A percentile compares a stretch with the other conserved stretches of the same genome.
These are phyloP conservation scores for Chrysosporium keratinophilum DNA, from an alignment of 2,329 filamentous ascomycete species.

Conservation along the genomic window DNA sequence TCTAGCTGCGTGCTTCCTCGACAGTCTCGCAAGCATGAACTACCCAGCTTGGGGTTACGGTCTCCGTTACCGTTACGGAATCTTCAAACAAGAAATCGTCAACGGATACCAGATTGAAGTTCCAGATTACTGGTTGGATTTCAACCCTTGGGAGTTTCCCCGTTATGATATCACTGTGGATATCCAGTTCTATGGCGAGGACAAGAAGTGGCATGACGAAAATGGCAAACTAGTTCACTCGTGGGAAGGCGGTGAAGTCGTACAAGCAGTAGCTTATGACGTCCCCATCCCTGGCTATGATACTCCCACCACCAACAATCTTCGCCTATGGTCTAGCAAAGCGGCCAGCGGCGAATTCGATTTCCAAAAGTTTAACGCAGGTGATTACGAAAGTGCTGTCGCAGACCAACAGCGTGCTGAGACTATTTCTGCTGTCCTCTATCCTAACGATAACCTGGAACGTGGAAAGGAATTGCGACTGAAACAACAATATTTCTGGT, in stretches of 20 bases:
- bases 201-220: conserved; percentile 62
- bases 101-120: conserved; percentile 97
- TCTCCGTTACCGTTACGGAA: conserved; percentile 87
- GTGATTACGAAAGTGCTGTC: conserved; percentile 95
- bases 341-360: conserved; percentile 95
- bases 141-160: conserved; percentile 98
- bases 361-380: conserved; percentile 98
- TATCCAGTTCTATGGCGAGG: conserved; percentile 89
- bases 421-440: conserved; percentile 93
- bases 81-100: conserved; percentile 99
- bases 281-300: conserved; percentile 83
- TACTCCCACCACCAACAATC: conserved; percentile 87
- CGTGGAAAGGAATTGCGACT: conserved; percentile 91
- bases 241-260: conserved; percentile 91
- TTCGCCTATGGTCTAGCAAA: conserved; percentile 95
- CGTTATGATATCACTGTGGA: conserved; percentile 91
- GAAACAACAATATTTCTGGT: conserved; percentile 99
- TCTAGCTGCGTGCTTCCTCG: conserved; percentile 90
- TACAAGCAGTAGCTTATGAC: conserved; percentile 87
- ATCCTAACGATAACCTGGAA: conserved; percentile 95
- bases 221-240: conserved; percentile 62
- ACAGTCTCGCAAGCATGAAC: conserved; percentile 88
- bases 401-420: conserved; percentile 98
- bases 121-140: conserved; percentile 97
- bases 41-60: conserved; percentile 97